A percentile compares a stretch with the other conserved stretches of the same genome.
These are phyloP conservation scores for Pterocarpus santalinus DNA, from an alignment of 306 rosid species.

Conservation along the genomic window DNA sequence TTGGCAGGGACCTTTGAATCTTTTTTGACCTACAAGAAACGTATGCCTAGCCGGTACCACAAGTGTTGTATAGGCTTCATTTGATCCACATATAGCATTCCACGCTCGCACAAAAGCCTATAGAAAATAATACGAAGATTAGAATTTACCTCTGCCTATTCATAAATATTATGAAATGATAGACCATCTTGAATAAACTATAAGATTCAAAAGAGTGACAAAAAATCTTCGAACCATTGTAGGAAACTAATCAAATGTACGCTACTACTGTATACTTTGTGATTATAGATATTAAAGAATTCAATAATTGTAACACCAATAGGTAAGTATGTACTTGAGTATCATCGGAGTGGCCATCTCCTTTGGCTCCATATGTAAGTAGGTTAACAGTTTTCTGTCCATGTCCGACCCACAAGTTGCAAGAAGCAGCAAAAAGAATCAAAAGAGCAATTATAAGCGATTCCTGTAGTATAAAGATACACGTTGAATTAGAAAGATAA, in stretches of 20 bases:
- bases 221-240: no score
- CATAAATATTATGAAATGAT: no score
- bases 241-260: no score
- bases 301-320: no score
- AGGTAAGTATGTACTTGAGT: constrained; percentile 3
- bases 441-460: background rate
- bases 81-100: constrained; percentile 47
- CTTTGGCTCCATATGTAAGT: constrained; percentile 50
- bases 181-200: no score
- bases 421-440: constrained; percentile 2
- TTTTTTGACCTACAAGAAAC: constrained; percentile 6
- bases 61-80: constrained; percentile 4
- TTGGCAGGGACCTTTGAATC: constrained; percentile 49
- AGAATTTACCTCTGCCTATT: no score
- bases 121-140: background rate
- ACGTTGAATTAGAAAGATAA: background rate
- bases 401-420: constrained; percentile 10
- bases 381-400: constrained; percentile 33
- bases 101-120: constrained; percentile 58
- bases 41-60: constrained; percentile 32
- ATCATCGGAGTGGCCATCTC: constrained; percentile 52
- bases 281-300: no score
- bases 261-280: no score
- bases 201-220: no score
- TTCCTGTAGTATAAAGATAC: constrained; percentile 9